These are phyloP conservation scores for Fraxinus velutina DNA, from an alignment of 305 asterid species.

Conservation along the genomic window DNA sequence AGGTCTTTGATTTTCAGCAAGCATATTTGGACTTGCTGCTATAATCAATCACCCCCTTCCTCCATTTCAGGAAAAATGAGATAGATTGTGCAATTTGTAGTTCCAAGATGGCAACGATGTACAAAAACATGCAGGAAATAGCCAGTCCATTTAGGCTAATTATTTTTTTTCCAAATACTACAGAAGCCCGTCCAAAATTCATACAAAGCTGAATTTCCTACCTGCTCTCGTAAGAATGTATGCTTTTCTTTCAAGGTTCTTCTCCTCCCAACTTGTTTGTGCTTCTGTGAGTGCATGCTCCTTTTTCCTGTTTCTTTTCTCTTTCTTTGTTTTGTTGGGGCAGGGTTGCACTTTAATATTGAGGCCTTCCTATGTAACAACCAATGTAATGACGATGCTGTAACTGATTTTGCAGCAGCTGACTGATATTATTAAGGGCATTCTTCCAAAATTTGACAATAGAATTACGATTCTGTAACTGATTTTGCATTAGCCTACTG, in stretches of 20 bases:
- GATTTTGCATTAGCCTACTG: background rate
- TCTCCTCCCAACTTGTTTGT: background rate
- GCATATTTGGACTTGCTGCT: background rate
- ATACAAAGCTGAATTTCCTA: background rate
- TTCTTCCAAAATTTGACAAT: background rate
- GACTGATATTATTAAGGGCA: background rate
- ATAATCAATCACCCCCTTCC: background rate
- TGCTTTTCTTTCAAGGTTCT: background rate
- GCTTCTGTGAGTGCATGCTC: background rate
- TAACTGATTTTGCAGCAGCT: background rate
- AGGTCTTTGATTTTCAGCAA: background rate
- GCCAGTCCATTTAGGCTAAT: background rate
- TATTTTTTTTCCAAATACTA: background rate
- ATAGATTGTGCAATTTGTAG: background rate
- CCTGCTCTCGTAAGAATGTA: background rate
- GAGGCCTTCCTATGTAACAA: background rate
- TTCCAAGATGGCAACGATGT: background rate
- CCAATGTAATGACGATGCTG: background rate
- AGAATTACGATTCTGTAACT: background rate
- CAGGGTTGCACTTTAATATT: background rate
- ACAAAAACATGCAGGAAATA: background rate
- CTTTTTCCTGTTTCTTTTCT: background rate
- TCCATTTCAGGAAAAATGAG: background rate
- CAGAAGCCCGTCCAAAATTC: background rate
- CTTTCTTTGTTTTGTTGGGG: background rate